Base-by-base conservation (phyloP, 768 basidiomycete genomes). In the Leccinum boreale region DNA sequence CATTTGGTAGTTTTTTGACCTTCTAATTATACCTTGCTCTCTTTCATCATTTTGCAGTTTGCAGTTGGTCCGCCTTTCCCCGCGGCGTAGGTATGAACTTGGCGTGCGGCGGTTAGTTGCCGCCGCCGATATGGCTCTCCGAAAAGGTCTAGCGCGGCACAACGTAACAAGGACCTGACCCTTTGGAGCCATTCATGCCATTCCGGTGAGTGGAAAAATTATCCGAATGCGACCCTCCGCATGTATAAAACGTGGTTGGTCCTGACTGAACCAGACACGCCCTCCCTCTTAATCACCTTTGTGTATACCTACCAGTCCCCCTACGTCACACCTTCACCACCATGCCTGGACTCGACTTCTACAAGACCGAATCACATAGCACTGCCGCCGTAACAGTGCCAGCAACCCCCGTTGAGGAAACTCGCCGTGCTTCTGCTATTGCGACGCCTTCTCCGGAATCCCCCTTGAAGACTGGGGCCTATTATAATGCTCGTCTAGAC, bases 401-500 rank as follows among this genome's bases (percentile, higher is more conserved):
- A 8, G 35, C 51, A 6, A 58, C 53, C 0, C 65, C 63, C 10
- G 3, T 55, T 15, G 39, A 58, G 28, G 59, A 50, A 24, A 26
- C 53, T 26, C 58, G 33, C 7, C 0, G 21, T 12, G 1, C 54
- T 21, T 3, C n/a, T 2, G 21, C 51, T 14, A 4, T 14, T 28
- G 29, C 15, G 7, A 50, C 62, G 14, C 59, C 64, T 39, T 53
- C 61, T 11, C 62, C 69, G 1, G 55, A 52, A 12, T 3, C 6
- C 2, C 51, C 62, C 2, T 56, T 62, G 55, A 71, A 47, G 21
- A 8, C 59, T 4, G 67, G 55, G 11, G 72, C 72, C 3, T 90
- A 89, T 70, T 82, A 84, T 69, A 90, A 89, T 66, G 55, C 87
- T 49, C 86, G 87, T 29, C 73, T 90, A 15, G 85, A 88, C 69